Base-by-base conservation (phyloP, 805 yeast species). In the Wilhelminamyces savonicus region DNA sequence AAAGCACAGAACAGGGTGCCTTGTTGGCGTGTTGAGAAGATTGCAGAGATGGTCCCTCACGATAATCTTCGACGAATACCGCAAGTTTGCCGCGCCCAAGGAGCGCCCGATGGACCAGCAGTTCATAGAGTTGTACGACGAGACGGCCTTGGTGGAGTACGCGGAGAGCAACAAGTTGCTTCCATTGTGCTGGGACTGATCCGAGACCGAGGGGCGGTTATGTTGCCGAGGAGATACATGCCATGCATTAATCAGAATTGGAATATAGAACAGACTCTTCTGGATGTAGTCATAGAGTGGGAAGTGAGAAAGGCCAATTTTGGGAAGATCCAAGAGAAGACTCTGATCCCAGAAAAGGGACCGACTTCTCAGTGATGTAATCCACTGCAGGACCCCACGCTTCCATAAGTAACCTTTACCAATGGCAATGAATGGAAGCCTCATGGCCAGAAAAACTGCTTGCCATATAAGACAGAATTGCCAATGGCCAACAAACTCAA, bases 41-140 rank as follows among this genome's bases (percentile, higher is more conserved):
- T 59, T 88, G 30, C 97, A 90, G 50, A 77, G 79, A 36, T 92
- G 98, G 98, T 80, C 94, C 2, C 57, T 87, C 39, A 81, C 95
- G 2, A 83, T 90, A 76, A 92, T 90, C 13, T 87, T 92, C 49
- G 97, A 92, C 47, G 98, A 92, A 52, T 92, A 92, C 59, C 65
- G 98, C 36, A 71, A 90, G 46, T 92, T 87, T 62, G 95, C 97
- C 6, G 82, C 82, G 30, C 98, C 98, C 7, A 92, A 92, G 56
- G 92, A 87, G 34, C 69, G 98, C 40, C 94, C 97, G 11, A 67
- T 92, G 64, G 98, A 92, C 58, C 96, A 87, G 54, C 96, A 90
- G 53, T 82, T 90, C 47, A 90, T 90, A 36, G 98, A 92, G 58
- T 66, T 86, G 66, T 90, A 82, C 52, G 81, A 87, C 45, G 83